Evolutionary conservation across 1,284 basidiomycete genomes (phyloP).

Genomic region (Rhodotorula mucilaginosa): DNA sequence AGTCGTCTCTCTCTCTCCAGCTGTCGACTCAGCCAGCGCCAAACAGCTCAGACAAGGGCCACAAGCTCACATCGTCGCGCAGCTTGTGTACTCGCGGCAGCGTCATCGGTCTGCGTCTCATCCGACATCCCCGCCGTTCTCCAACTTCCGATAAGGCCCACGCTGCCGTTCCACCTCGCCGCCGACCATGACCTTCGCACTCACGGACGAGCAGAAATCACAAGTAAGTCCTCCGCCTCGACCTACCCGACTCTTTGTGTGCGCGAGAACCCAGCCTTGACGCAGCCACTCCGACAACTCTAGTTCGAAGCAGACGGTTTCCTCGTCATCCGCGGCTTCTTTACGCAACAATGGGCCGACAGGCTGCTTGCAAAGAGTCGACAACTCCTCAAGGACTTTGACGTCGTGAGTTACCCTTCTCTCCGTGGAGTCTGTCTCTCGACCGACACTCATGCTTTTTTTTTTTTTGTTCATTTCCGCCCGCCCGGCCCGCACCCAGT

Average conservation of each 20-base stretch:
- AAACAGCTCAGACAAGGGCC: too few relatives aligned
- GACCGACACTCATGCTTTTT: not conserved
- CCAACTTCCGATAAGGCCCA: too few relatives aligned
- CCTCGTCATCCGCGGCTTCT: constrained; percentile 66
- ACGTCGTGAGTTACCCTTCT: constrained; percentile 47
- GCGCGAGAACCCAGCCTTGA: not conserved
- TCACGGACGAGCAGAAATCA: constrained; percentile 23
- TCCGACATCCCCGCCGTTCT: too few relatives aligned
- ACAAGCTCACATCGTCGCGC: too few relatives aligned
- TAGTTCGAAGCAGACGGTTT: constrained; percentile 41
- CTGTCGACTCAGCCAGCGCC: too few relatives aligned
- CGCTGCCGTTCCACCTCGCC: too few relatives aligned
- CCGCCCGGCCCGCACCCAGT: constrained; percentile 32
- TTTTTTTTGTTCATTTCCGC: not conserved
- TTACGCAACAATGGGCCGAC: constrained; percentile 59
- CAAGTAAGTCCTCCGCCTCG: constrained; percentile 4
- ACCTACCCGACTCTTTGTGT: not conserved
- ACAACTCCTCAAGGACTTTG: constrained; percentile 68
- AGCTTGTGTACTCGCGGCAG: too few relatives aligned
- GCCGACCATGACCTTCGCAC: constrained; percentile 11
- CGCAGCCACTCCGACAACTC: not conserved
- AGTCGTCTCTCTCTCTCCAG: too few relatives aligned
- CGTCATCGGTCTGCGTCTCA: too few relatives aligned
- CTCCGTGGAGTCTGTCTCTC: too few relatives aligned
- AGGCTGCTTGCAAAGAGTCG: constrained; percentile 59